Base-by-base conservation (phyloP, 1,284 basidiomycete species). In the Rhizopogon parksii region DNA sequence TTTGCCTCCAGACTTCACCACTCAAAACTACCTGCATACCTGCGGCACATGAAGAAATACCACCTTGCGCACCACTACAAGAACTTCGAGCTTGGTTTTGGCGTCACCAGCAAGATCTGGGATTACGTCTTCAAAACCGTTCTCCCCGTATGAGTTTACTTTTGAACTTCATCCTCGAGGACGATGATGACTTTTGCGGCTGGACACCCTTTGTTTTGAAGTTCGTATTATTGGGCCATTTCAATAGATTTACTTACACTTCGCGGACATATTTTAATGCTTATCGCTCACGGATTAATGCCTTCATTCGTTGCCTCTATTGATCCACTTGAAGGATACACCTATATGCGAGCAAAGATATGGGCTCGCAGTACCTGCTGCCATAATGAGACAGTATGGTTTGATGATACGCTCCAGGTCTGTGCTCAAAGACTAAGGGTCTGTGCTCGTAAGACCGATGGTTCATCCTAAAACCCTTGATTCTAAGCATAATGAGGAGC, bases 21-120 rank as follows among this genome's bases (percentile, higher is more conserved):
- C 73, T 89, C 88, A n/a, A 83, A 77, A 57, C 81, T 99, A 25
- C 95, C 95, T 0, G 72, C 82, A 40, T 96, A 97, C 71, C 71
- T 97, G 69, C 79, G 79, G 51, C 85, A 94, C 67, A 87, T 92
- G 86, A 99, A 99, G 78, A 88, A 90, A 67, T 98, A 98, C 65
- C 95, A 99, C 64, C 82, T 99, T 57, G 93, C 93, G n/a, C 95
- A 98, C 66, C 95, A 98, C 70, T 97, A 95, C 77, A 95, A 95
- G 73, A 94, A 97, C 77, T 96, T 92, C 66, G 94, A 98, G 66
- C 85, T 97, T 45, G 95, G 94, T n/a, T 99, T 95, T 63, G 95
- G 95, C 45, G 95, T 99, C 17, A 98, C 88, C 4, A 91, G 88
- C 71, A 95, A 95, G 73, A 74, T 99, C 40, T 99, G 95, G 95